Evolutionary conservation across 164 flowering plant species (phyloP).

Genomic region (Hamamelis virginiana): DNA sequence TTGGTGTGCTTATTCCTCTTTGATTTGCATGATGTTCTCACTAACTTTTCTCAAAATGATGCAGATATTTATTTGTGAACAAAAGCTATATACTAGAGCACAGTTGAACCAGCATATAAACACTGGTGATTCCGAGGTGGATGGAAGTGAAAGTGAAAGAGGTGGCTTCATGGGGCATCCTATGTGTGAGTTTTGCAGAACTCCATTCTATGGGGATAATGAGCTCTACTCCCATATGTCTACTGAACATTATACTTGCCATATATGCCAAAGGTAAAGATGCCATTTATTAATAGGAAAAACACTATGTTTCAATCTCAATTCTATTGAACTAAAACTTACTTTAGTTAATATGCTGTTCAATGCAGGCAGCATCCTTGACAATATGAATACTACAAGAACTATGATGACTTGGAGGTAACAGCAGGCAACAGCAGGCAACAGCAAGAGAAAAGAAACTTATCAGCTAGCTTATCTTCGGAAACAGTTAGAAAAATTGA

Average conservation of each 20-base stretch:
- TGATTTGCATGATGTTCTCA: background rate
- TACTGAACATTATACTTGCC: conserved; percentile 90
- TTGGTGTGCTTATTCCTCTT: no score
- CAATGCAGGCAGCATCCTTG: conserved; percentile 84
- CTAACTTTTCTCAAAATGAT: conserved; percentile 1
- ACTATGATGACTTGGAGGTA: conserved; percentile 94
- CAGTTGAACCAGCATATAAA: conserved; percentile 80
- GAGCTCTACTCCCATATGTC: conserved; percentile 90
- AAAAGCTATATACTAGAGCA: conserved; percentile 77
- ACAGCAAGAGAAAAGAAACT: no score
- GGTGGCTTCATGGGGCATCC: conserved; percentile 97
- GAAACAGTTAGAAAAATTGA: no score
- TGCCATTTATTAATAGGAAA: background rate
- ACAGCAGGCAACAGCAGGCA: no score
- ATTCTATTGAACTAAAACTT: background rate
- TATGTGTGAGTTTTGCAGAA: conserved; percentile 78
- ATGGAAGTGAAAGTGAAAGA: conserved; percentile 90
- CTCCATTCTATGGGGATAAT: conserved; percentile 92
- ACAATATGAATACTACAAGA: conserved; percentile 81
- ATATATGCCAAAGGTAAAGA: conserved; percentile 85
- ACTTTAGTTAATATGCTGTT: background rate
- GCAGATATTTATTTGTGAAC: conserved; percentile 95
- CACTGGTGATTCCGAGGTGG: conserved; percentile 91
- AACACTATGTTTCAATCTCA: background rate
- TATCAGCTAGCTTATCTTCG: no score